Evolutionary conservation across 768 basidiomycete species (phyloP), one percentile per base, ranked within the genome.

Genomic region (Tephrocybe sp.): DNA sequence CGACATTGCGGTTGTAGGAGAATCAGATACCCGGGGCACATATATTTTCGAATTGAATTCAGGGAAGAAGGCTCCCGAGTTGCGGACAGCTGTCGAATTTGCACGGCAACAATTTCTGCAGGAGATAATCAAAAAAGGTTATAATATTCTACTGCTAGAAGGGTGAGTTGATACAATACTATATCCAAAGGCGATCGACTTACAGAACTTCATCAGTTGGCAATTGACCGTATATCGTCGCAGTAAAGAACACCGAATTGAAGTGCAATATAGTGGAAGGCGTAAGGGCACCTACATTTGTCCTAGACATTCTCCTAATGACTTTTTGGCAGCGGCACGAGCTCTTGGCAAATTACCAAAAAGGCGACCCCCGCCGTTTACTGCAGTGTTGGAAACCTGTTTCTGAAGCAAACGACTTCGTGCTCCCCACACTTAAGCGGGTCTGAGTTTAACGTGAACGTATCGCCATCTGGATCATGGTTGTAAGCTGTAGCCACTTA

Each of bases 261-360:
- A 88, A 61, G 79, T 91, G 16, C 76, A 78, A 51, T 91, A 92
- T 65, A 75, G 64, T 48, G 89, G 82, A 5, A 76, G 84, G 53
- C 84, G 79, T 79, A 59, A 63, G 74, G 62, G 37, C 28, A 12
- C 43, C 18, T 31, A 12, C 36, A 24, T 28, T 25, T 22, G 55
- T 30, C 21, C 8, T 39, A 24, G 28, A 11, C n/a, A n/a, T n/a
- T 27, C 27, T 37, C 18, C 31, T 46, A 44, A 44, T 52, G 39
- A 22, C 22, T 37, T 50, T 37, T 41, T 38, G 43, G 8, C 47
- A 79, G 77, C 86, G 15, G 89, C 84, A 40, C 79, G 71, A 53
- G 73, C 78, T 36, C 61, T 70, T 0, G 80, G 79, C 26, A 74
- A 80, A 56, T 51, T 74, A 21, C 73, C 76, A n/a, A 51, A 65